These are phyloP conservation scores for Ascochyta pisi DNA, from an alignment of 2,329 filamentous ascomycete genomes.

Conservation along the genomic window DNA sequence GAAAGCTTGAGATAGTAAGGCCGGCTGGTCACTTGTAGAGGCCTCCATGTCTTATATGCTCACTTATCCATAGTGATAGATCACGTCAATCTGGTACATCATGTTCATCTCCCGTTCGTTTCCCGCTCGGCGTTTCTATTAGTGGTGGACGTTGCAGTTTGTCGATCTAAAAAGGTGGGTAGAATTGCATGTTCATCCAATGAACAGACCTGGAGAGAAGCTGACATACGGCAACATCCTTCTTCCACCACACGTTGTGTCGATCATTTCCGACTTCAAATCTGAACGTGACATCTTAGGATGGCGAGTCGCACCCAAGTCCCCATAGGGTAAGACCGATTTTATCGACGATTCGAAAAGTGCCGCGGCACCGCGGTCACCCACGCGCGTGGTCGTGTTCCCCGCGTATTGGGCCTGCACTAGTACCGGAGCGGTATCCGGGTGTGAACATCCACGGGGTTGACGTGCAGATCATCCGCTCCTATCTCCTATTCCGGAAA, in stretches of 20 bases:
- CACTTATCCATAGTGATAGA: background rate
- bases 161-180: background rate
- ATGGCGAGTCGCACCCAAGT: slow-evolving; percentile 3
- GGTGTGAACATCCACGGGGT: slow-evolving; percentile 2
- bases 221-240: slow-evolving; percentile 1
- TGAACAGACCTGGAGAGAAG: background rate
- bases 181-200: background rate
- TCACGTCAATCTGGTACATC: background rate
- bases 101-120: slow-evolving; percentile 1
- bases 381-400: background rate
- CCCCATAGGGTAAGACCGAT: slow-evolving; percentile 4
- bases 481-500: background rate
- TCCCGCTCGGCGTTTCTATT: background rate
- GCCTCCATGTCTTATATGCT: background rate
- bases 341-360: background rate
- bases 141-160: background rate
- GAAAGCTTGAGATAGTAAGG: background rate
- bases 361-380: slow-evolving; percentile 12
- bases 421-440: slow-evolving; percentile 9
- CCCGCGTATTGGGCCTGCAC: slow-evolving; percentile 5
- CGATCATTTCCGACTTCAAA: slow-evolving; percentile 3
- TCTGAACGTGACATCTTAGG: background rate
- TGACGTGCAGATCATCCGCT: slow-evolving; percentile 13
- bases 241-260: background rate
- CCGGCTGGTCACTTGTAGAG: too few relatives aligned